Conservation (phyloP, 2,329 filamentous ascomycete species). For the Trichoderma sp. region DNA sequence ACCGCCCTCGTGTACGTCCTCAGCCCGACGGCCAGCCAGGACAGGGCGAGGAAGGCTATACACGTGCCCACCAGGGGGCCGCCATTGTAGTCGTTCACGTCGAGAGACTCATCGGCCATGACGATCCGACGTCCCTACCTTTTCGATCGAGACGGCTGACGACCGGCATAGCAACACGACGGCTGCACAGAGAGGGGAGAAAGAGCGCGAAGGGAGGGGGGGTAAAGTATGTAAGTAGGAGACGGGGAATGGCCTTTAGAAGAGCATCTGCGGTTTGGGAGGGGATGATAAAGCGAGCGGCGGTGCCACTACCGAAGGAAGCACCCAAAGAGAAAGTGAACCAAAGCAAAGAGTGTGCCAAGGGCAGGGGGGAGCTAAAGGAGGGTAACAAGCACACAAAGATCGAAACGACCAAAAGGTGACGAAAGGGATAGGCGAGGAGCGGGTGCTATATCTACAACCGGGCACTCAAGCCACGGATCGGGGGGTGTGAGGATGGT, state of each 20-base stretch:
- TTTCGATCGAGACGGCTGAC: conserved; percentile 16
- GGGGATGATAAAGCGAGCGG: not conserved
- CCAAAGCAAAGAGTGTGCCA: not conserved
- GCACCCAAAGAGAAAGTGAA: not conserved
- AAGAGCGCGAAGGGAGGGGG: not conserved
- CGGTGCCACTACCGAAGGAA: too few species aligned
- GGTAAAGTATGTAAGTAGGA: not conserved
- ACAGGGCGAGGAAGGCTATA: conserved; percentile 44
- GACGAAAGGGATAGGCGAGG: not conserved
- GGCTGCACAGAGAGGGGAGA: not conserved
- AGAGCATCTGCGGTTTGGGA: not conserved
- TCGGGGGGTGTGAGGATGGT: not conserved
- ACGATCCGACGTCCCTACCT: conserved; percentile 24
- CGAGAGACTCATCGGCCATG: conserved; percentile 41
- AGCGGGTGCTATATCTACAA: conserved; percentile 24
- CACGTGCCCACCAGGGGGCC: conserved; percentile 43
- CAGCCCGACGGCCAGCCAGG: conserved; percentile 48
- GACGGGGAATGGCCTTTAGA: not conserved
- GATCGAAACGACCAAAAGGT: not conserved
- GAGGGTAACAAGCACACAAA: not conserved
- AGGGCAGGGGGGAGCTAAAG: not conserved
- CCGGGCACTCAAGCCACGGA: conserved; percentile 14
- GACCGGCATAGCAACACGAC: conserved; percentile 23
- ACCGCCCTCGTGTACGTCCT: conserved; percentile 49
- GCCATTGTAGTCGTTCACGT: conserved; percentile 47